Conservation (phyloP, 805 yeast genomes). For the Yamadazyma endophytica region DNA sequence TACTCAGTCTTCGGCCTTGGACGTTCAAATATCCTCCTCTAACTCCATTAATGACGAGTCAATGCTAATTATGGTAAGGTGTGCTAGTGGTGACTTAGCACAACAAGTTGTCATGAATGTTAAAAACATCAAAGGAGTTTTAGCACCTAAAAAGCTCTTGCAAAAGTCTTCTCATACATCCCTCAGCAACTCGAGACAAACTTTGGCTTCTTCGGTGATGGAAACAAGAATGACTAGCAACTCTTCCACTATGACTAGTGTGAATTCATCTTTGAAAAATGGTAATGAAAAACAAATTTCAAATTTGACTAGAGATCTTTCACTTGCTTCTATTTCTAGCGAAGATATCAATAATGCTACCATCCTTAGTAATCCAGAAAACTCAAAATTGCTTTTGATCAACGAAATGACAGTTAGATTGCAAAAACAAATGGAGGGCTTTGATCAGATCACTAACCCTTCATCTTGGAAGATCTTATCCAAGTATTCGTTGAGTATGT, state of each 20-base stretch:
- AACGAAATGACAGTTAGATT: conserved; percentile 32
- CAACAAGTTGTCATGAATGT: conserved; percentile 22
- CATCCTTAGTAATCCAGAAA: conserved; percentile 22
- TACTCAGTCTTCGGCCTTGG: conserved; percentile 36
- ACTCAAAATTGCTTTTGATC: conserved; percentile 18
- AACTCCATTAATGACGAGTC: conserved; percentile 29
- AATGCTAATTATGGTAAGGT: conserved; percentile 29
- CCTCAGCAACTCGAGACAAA: conserved; percentile 14
- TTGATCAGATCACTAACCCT: conserved; percentile 25
- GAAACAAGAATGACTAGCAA: conserved; percentile 18
- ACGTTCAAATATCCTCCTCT: conserved; percentile 29
- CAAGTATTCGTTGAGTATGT: conserved; percentile 32
- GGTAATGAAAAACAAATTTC: conserved; percentile 1
- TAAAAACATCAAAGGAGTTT: conserved; percentile 23
- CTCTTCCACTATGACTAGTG: conserved; percentile 22
- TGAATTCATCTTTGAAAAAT: conserved; percentile 9
- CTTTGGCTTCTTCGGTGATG: conserved; percentile 37
- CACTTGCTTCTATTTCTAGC: conserved; percentile 17
- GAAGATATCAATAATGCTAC: conserved; percentile 15
- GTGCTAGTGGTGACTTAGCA: conserved; percentile 23
- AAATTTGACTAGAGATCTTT: conserved; percentile 12
- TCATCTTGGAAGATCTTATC: conserved; percentile 41
- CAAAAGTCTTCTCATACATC: conserved; percentile 10
- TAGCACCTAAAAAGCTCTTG: conserved; percentile 10
- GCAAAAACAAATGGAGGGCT: conserved; percentile 30